Evolutionary conservation across 345 rosid genomes (phyloP), one percentile per base, ranked within the genome.

Genomic region (Rubroshorea leprosula): DNA sequence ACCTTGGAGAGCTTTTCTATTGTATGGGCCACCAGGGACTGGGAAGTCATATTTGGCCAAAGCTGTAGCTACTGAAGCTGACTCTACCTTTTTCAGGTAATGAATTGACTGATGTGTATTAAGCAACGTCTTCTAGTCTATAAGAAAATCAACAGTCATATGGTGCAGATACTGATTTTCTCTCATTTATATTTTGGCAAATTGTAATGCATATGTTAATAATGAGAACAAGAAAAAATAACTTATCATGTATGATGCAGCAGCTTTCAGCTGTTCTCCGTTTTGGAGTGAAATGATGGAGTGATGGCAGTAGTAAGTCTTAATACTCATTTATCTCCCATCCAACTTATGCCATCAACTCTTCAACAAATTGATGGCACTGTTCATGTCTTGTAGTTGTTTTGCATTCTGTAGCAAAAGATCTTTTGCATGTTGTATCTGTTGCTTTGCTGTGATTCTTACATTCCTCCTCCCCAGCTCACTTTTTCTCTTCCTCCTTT

Each of bases 1-100:
- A 48, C 95, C 95, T 2, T 86, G 95, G 95, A 81, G 86, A 67
- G 93, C 93, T 50, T 85, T 85, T 70, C 77, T 85, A 17, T 75
- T 85, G 67, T 85, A 85, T 57, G 90, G 95, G 4, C 95, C 95
- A 22, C 95, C 95, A 23, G 95, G 95, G 47, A 86, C 95, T 1
- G 95, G 95, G 45, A 86, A 86, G 73, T 83, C 95, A 24, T 86
- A 86, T 64, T 69, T 86, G 57, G 95, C 95, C 22, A 86, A 86
- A 74, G 95, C 95, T 57, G 95, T 86, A 63, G 95, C 95, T 22
- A 81, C 95, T 20, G 93, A 85, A 72, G 93, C 89, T 27, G 93
- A 85, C 47, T 85, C 93, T 2, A 83, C 86, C 19, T 83, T 86
- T 62, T 86, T 79, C 67, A 86, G 95, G 93, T 82, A 61, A 66